A percentile compares a stretch with the other conserved stretches of the same genome.
phyloP scores from a whole-genome alignment of 371 early-diverging fungal genomes.

The Batkoa obscura region DNA sequence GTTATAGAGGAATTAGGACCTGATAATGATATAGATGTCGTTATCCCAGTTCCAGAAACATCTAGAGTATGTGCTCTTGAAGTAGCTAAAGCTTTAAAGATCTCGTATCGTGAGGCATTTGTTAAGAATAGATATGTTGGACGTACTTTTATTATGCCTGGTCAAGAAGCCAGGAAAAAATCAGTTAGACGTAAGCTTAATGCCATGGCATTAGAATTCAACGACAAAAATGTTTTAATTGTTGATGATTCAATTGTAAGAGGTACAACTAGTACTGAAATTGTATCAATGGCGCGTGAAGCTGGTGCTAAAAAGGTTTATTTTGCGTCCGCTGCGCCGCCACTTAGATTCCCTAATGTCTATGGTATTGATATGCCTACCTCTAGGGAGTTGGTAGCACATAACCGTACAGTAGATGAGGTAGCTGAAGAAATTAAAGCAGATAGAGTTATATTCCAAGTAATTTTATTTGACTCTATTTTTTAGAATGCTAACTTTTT shows the following conservation, averaged over 20 bases:
- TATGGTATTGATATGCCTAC: slow-evolving; percentile 99
- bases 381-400: slow-evolving; percentile 74
- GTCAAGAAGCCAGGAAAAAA: slow-evolving; percentile 76
- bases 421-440: slow-evolving; percentile 79
- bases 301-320: slow-evolving; percentile 95
- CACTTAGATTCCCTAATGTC: slow-evolving; percentile 86
- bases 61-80: slow-evolving; percentile 85
- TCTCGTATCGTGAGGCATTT: slow-evolving; percentile 90
- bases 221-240: slow-evolving; percentile 81
- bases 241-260: slow-evolving; percentile 96
- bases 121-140: slow-evolving; percentile 97
- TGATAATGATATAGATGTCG: slow-evolving; percentile 59
- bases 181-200: slow-evolving; percentile 93
- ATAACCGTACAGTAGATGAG: slow-evolving; percentile 49
- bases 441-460: slow-evolving; percentile 81
- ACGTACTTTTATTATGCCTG: slow-evolving; percentile 97
- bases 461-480: slow-evolving; percentile 2
- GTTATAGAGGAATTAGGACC: slow-evolving; percentile 44
- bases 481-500: neutral
- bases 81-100: slow-evolving; percentile 61
- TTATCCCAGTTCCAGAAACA: slow-evolving; percentile 95
- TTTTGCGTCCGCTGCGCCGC: slow-evolving; percentile 93
- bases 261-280: slow-evolving; percentile 93
- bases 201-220: slow-evolving; percentile 90
- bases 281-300: slow-evolving; percentile 94